These are phyloP conservation scores for Thermothielavioides terrestris DNA, from an alignment of 495 filamentous ascomycete species.

Conservation along the genomic window DNA sequence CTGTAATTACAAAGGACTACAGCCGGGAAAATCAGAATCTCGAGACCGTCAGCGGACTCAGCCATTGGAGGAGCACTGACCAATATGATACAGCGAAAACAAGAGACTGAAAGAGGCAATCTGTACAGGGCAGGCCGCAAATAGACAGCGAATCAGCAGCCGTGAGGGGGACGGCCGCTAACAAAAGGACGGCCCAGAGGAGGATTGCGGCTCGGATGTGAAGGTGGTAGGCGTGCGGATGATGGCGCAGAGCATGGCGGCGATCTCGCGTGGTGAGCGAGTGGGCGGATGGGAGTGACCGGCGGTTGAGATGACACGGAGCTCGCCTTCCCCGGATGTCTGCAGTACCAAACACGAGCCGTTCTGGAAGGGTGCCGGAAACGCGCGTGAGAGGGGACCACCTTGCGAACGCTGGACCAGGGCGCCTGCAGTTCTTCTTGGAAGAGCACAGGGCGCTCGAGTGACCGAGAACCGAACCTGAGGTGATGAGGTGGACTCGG, in stretches of 20 bases:
- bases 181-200: conserved; percentile 10
- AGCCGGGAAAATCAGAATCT: conserved; percentile 25
- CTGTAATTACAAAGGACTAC: conserved; percentile 32
- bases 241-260: conserved; percentile 27
- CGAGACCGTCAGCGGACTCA: conserved; percentile 6
- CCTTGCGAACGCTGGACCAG: conserved; percentile 12
- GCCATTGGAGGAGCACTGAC: conserved; percentile 39
- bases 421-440: conserved; percentile 13
- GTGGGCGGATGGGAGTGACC: neutral
- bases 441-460: conserved; percentile 4
- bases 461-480: conserved; percentile 8
- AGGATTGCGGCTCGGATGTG: conserved; percentile 24
- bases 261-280: neutral
- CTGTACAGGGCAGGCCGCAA: conserved; percentile 19
- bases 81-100: conserved; percentile 44
- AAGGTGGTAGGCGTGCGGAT: conserved; percentile 12
- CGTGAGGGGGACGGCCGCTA: conserved; percentile 8
- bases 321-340: conserved; percentile 6
- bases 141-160: conserved; percentile 20
- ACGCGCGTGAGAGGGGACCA: conserved; percentile 6
- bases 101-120: conserved; percentile 19
- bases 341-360: conserved; percentile 1
- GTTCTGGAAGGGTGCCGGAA: conserved; percentile 8
- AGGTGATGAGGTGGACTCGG: conserved; percentile 5
- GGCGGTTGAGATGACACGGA: conserved; percentile 4